Base-by-base conservation (phyloP, 108 stramenopile genomes). In the Fragilariopsis cylindrus region DNA sequence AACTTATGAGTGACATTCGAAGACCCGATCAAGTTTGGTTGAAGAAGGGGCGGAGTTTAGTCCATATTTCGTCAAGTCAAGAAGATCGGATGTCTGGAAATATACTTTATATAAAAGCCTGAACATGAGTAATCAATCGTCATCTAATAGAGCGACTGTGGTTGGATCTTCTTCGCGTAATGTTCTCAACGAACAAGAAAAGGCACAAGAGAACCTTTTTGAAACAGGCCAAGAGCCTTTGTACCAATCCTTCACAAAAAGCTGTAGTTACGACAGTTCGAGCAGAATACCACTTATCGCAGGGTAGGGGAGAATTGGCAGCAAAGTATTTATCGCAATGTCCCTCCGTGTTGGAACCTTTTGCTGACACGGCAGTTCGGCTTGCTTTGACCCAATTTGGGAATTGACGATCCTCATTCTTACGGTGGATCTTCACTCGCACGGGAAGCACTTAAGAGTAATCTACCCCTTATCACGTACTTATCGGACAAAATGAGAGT, bases 1-100 rank as follows among this genome's bases (percentile, higher is more conserved):
- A 91, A 60, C 75, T 96, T 7, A 60, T 96, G 54, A 92, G 88
- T 84, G 95, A 96, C 69, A 81, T 90, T 60, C 88, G 95, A 7
- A 81, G 95, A n/a, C 89, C 92, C 6, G 95, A 93, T 87, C 91
- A 93, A 82, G 92, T 96, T 52, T 96, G 95, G 95, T 72, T 96
- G 57, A 82, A 92, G 15, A 86, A 88, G 57, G 90, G 78, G 8
- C 68, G 92, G 40, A 81, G 82, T 7, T 71, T 96, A 45, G 89
- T 96, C 16, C 92, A 93, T 67, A 92, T 96, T 49, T 93, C 92
- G 13, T 87, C 91, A 15, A 90, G 86, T 7, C 88, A 86, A 69
- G 95, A 96, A 79, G 90, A 92, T 69, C 78, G 92, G 95, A 96
- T 71, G 88, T 92, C 19, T 96, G 95, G 92, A 93, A 89, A 73